Conservation (phyloP, 1,284 basidiomycete species). For the Violaceomyces palustris region DNA sequence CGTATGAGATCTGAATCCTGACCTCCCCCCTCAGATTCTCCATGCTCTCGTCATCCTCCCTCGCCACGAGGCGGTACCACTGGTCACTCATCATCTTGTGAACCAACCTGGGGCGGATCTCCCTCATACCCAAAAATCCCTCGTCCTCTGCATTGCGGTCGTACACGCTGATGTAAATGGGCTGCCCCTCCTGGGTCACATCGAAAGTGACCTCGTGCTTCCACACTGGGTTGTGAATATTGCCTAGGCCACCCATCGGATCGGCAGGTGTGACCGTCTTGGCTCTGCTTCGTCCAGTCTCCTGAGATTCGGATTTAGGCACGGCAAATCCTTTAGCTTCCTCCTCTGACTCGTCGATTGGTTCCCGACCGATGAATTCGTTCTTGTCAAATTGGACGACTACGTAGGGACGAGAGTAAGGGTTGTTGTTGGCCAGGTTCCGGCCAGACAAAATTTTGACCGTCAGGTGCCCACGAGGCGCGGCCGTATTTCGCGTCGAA, state of each 20-base stretch:
- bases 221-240: constrained; percentile 86
- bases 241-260: constrained; percentile 13
- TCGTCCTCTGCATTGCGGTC: constrained; percentile 78
- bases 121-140: constrained; percentile 82
- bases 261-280: constrained; percentile 33
- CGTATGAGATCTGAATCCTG: constrained; percentile 88
- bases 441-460: constrained; percentile 92
- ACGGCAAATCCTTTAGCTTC: constrained; percentile 75
- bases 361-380: constrained; percentile 91
- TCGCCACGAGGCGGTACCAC: constrained; percentile 76
- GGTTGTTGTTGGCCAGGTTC: constrained; percentile 59
- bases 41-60: constrained; percentile 32
- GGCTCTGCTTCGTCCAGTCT: constrained; percentile 59
- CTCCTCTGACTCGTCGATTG: constrained; percentile 75
- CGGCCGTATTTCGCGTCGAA: constrained; percentile 41
- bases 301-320: constrained; percentile 60
- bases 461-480: constrained; percentile 72
- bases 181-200: constrained; percentile 83
- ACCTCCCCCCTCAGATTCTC: constrained; percentile 66
- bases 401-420: constrained; percentile 74
- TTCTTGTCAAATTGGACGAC: constrained; percentile 99
- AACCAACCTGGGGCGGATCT: constrained; percentile 81
- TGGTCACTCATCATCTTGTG: constrained; percentile 94
- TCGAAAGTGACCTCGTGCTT: constrained; percentile 92
- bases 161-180: constrained; percentile 84